These are phyloP conservation scores for Aspergillus quadrilineatus DNA, from an alignment of 2,329 filamentous ascomycete genomes.

Conservation along the genomic window DNA sequence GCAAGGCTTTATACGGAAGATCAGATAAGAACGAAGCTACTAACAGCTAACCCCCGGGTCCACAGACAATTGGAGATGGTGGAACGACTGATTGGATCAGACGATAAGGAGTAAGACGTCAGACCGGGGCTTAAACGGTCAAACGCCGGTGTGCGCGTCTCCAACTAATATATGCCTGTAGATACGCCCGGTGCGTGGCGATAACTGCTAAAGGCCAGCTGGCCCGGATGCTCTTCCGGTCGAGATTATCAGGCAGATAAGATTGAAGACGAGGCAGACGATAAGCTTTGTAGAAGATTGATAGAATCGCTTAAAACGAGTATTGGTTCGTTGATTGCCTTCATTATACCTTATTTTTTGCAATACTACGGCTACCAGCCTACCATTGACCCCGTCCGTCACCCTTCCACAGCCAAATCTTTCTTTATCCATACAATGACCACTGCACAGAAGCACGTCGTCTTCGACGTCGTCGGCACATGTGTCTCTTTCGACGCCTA, in stretches of 20 bases:
- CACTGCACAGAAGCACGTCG: slow-evolving; percentile 42
- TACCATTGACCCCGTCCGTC: not conserved
- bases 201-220: not conserved
- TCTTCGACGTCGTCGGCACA: slow-evolving; percentile 55
- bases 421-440: not conserved
- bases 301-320: not conserved
- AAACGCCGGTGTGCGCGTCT: not conserved
- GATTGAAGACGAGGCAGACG: not conserved
- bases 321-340: not conserved
- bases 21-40: not conserved
- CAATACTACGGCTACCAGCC: not conserved
- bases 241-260: not conserved
- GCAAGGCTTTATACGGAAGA: not conserved
- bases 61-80: not conserved
- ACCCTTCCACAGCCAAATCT: not conserved
- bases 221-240: not conserved
- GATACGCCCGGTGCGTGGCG: not conserved
- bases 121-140: not conserved
- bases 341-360: not conserved
- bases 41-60: not conserved
- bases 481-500: slow-evolving; percentile 47
- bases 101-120: not conserved
- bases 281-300: not conserved
- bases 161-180: not conserved
- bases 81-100: not conserved